These are phyloP conservation scores for Isabelozyma heimii DNA, from an alignment of 805 yeast species.

Conservation along the genomic window DNA sequence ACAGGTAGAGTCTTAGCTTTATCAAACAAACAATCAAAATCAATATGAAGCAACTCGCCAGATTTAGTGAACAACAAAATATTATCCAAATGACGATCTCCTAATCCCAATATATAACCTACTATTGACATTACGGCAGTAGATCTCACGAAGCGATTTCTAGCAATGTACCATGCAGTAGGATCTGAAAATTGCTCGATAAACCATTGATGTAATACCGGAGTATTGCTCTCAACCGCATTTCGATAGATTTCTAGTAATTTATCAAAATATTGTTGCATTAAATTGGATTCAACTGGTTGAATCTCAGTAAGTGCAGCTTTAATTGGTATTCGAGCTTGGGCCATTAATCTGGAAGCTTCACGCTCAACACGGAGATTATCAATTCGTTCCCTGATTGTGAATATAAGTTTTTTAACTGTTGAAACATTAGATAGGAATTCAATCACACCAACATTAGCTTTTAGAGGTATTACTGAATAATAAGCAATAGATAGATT, in stretches of 20 bases:
- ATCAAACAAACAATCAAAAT: constrained; percentile 94
- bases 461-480: constrained; percentile 85
- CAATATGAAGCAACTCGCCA: constrained; percentile 89
- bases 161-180: constrained; percentile 75
- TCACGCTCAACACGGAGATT: constrained; percentile 20
- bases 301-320: constrained; percentile 2
- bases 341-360: constrained; percentile 22
- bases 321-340: constrained; percentile 16
- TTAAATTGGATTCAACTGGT: constrained; percentile 1
- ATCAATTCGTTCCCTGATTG: constrained; percentile 27
- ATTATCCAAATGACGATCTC: constrained; percentile 96
- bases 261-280: constrained; percentile 6
- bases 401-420: constrained; percentile 27
- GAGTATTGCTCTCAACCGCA: constrained; percentile 44
- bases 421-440: constrained; percentile 36
- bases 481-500: constrained; percentile 72
- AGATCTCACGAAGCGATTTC: constrained; percentile 73
- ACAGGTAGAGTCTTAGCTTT: constrained; percentile 69
- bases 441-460: constrained; percentile 86
- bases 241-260: constrained; percentile 20
- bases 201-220: constrained; percentile 85
- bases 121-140: constrained; percentile 97
- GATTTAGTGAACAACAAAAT: constrained; percentile 67
- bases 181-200: constrained; percentile 89
- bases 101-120: constrained; percentile 89